Conservation (phyloP, 2,329 filamentous ascomycete genomes). For the Emmonsiellopsis sp. region DNA sequence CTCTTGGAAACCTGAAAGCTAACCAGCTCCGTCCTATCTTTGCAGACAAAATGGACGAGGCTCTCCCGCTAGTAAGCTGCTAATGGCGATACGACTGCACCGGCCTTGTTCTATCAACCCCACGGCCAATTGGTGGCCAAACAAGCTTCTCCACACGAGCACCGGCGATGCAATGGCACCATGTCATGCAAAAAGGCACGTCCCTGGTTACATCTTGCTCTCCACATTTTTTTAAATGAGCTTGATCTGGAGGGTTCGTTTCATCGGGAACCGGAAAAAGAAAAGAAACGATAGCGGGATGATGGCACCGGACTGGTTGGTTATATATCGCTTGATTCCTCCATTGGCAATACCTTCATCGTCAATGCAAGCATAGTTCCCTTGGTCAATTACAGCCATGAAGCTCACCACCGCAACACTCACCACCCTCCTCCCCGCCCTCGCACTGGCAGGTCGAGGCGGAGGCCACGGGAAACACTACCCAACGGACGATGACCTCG, state of each 20-base stretch:
- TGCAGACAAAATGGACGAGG: too few relatives aligned
- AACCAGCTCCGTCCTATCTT: too few relatives aligned
- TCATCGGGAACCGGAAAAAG: neutral
- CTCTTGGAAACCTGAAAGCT: too few relatives aligned
- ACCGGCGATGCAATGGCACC: neutral
- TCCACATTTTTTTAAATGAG: neutral
- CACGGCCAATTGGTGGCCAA: too few relatives aligned
- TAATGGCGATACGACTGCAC: too few relatives aligned
- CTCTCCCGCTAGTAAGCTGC: too few relatives aligned
- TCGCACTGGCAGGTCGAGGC: too few relatives aligned
- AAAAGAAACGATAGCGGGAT: neutral
- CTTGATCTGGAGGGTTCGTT: neutral
- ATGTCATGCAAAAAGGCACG: neutral
- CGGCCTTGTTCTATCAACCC: too few relatives aligned
- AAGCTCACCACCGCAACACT: neutral
- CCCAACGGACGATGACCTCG: constrained; percentile 4
- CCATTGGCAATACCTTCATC: neutral
- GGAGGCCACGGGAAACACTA: neutral
- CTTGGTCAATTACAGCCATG: neutral
- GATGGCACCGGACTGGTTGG: too few relatives aligned
- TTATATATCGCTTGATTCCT: neutral
- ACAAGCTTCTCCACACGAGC: too few relatives aligned
- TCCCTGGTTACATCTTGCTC: neutral
- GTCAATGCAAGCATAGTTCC: too few relatives aligned
- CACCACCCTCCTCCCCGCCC: neutral